These are phyloP conservation scores for Cytidiella melzeri DNA, from an alignment of 768 basidiomycete species.

Conservation along the genomic window DNA sequence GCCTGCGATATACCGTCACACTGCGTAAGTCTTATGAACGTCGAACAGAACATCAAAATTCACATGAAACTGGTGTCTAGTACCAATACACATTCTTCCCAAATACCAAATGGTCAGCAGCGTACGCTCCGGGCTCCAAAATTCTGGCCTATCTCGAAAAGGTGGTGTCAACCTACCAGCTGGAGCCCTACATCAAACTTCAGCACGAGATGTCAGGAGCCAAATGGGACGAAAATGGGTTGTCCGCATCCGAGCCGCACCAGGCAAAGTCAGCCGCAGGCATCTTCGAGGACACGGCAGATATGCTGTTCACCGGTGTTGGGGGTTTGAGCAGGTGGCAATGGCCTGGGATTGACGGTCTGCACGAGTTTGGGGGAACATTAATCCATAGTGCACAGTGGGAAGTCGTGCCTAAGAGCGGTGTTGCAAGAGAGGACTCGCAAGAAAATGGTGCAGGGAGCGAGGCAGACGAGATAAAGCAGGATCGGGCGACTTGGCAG, in stretches of 20 bases:
- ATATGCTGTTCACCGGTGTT: slow-evolving; percentile 51
- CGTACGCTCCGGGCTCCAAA: slow-evolving; percentile 55
- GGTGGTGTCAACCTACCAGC: slow-evolving; percentile 51
- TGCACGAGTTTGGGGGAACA: slow-evolving; percentile 49
- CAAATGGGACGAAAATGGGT: slow-evolving; percentile 40
- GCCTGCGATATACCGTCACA: slow-evolving; percentile 59
- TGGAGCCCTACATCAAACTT: slow-evolving; percentile 47
- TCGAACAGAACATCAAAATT: background rate
- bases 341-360: slow-evolving; percentile 61
- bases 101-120: slow-evolving; percentile 57
- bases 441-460: too few relatives aligned
- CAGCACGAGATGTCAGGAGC: slow-evolving; percentile 49
- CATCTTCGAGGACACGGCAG: slow-evolving; percentile 45
- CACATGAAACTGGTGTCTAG: too few relatives aligned
- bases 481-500: slow-evolving; percentile 26
- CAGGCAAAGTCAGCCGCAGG: slow-evolving; percentile 12
- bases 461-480: too few relatives aligned
- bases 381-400: slow-evolving; percentile 62
- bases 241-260: too few relatives aligned
- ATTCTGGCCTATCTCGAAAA: slow-evolving; percentile 48
- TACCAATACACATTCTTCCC: slow-evolving; percentile 55
- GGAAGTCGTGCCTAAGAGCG: slow-evolving; percentile 29
- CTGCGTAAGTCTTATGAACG: slow-evolving; percentile 30
- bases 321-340: slow-evolving; percentile 52
- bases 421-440: too few relatives aligned